Evolutionary conservation across 148 eudicot species (phyloP), one percentile per base, ranked within the genome.

Genomic region (Persicaria maculosa): DNA sequence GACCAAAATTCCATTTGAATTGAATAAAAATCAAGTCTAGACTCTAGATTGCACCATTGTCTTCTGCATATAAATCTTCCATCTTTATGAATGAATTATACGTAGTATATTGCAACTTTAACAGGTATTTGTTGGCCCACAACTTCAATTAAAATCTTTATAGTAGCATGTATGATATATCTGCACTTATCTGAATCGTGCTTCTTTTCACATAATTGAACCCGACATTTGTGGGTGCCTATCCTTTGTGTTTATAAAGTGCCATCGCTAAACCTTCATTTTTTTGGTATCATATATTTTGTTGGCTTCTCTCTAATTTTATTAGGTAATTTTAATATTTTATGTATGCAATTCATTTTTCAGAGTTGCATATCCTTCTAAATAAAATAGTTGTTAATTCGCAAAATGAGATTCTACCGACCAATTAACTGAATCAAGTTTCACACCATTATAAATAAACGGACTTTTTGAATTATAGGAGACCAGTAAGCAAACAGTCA

Each of bases 121-220:
- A n/a, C n/a, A n/a, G n/a, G n/a, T n/a, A n/a, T n/a, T n/a, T 31
- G 2, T 31, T 31, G 40, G 40, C 40, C 40, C 40, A 31, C 40
- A 31, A 31, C 1, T 31, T 31, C 40, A 31, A 31, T 59, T 9
- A 19, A 57, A 19, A 19, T 57, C 31, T 57, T 57, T 19, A 57
- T 57, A 57, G n/a, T n/a, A n/a, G 25, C 9, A n/a, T 57, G 9
- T 57, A 57, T 17, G 20, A n/a, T 31, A 31, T 31, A 31, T 31
- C 40, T 57, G 62, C 62, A 57, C 36, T 17, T 57, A 57, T 17
- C 6, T 55, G n/a, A 7, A 55, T 55, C 31, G 43, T 25, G 67
- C 67, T 61, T 61, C 67, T 61, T 61, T 61, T 61, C 67, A 64
- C 19, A 64, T 64, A 14, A 64, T 65, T 65, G 70, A 17, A 65